Evolutionary conservation across 345 rosid species (phyloP), one percentile per base, ranked within the genome.

Genomic region (Durio zibethinus): DNA sequence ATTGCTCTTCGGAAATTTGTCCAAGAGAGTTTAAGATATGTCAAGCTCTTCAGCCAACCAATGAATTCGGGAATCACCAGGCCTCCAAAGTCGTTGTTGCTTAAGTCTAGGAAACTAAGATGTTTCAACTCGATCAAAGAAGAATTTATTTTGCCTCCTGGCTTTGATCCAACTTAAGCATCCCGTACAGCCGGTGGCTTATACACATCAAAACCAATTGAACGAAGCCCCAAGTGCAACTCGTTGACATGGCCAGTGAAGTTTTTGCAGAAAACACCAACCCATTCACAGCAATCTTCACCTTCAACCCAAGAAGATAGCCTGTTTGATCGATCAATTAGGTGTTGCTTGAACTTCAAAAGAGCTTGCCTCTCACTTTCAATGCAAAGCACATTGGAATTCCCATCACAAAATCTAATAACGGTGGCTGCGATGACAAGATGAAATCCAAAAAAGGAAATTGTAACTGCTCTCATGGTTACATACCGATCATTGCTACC

Each of bases 281-380:
- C 27, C 80, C 83, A 79, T 2, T 40, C 18, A 43, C 85, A 79
- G 38, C 82, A 83, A 53, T 78, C 75, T 3, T 29, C 78, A 9
- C 52, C 42, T 12, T 48, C 33, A 56, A 14, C n/a, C 85, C 80
- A 76, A 54, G 82, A 82, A 2, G 65, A 27, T 2, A 79, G 78
- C 20, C 45, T 25, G 18, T 43, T 66, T n/a, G n/a, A n/a, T n/a
- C n/a, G n/a, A n/a, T n/a, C n/a, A n/a, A n/a, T n/a, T n/a, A n/a
- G n/a, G n/a, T n/a, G n/a, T n/a, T n/a, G n/a, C n/a, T n/a, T n/a
- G n/a, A n/a, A n/a, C n/a, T n/a, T n/a, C n/a, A n/a, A n/a, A n/a
- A n/a, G n/a, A n/a, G n/a, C n/a, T n/a, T n/a, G n/a, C n/a, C n/a
- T n/a, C n/a, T n/a, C n/a, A n/a, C n/a, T n/a, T n/a, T n/a, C n/a